Conservation (phyloP, 306 rosid species). For the Heteromeles arbutifolia region DNA sequence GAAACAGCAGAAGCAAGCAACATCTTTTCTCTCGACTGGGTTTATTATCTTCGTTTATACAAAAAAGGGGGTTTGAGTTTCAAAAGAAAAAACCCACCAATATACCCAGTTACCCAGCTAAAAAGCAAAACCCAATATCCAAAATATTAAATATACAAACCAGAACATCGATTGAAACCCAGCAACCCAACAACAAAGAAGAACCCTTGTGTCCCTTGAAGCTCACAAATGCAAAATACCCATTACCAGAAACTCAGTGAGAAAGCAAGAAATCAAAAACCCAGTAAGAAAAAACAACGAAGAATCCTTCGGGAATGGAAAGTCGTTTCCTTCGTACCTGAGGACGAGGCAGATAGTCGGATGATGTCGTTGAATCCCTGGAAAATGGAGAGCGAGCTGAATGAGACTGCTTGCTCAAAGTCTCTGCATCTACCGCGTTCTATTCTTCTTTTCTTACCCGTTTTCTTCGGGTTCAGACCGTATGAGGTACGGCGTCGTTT, state of each 20-base stretch:
- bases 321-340: conserved; percentile 36
- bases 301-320: conserved; percentile 5
- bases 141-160: conserved; percentile 25
- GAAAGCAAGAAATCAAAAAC: conserved; percentile 10
- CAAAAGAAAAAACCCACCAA: conserved; percentile 44
- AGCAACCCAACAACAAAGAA: conserved; percentile 21
- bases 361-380: conserved; percentile 22
- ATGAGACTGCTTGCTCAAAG: conserved; percentile 21
- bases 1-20: not conserved
- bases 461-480: not conserved
- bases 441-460: conserved; percentile 24
- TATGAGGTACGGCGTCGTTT: not conserved
- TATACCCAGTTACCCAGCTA: conserved; percentile 81
- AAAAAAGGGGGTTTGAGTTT: conserved; percentile 9
- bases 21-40: conserved; percentile 22
- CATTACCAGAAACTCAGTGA: conserved; percentile 30
- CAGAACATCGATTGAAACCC: conserved; percentile 17
- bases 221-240: conserved; percentile 49
- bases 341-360: conserved; percentile 35
- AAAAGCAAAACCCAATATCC: conserved; percentile 29
- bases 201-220: conserved; percentile 8
- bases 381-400: conserved; percentile 21
- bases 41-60: not conserved
- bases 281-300: not conserved
- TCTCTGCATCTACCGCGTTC: conserved; percentile 90